Percentiles rank a stretch among this genome's conserved stretches.
Evolutionary conservation across 441 rosid species (phyloP).

Genomic region (Jatropha multifida): DNA sequence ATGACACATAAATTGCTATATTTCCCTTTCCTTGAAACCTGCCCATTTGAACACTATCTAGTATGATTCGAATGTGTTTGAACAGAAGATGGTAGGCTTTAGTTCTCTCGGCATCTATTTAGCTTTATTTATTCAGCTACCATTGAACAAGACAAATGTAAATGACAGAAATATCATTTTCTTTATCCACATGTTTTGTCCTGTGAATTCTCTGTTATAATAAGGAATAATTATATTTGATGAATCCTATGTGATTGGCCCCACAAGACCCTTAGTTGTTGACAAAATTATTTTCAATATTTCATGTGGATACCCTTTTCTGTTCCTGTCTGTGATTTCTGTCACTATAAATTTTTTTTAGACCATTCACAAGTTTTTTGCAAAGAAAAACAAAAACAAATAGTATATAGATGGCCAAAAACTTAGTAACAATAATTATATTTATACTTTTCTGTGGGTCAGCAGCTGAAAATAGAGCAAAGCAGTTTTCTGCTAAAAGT

Average conservation of each 20-base stretch:
- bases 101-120: slow-evolving; percentile 17
- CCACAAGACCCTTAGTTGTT: slow-evolving; percentile 10
- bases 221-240: not conserved
- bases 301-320: not conserved
- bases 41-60: not conserved
- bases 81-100: not conserved
- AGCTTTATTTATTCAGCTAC: slow-evolving; percentile 18
- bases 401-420: slow-evolving; percentile 20
- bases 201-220: not conserved
- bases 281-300: not conserved
- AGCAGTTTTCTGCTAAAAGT: slow-evolving; percentile 21
- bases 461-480: slow-evolving; percentile 33
- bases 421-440: slow-evolving; percentile 19
- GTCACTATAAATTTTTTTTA: slow-evolving; percentile 16
- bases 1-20: not conserved
- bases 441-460: slow-evolving; percentile 32
- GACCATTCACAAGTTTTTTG: slow-evolving; percentile 10
- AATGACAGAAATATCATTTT: not conserved
- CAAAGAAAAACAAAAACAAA: not conserved
- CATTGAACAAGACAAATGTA: slow-evolving; percentile 12
- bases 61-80: not conserved
- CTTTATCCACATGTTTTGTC: not conserved
- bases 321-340: slow-evolving; percentile 12
- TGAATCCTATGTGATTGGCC: not conserved
- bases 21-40: not conserved